Percentiles rank a stretch among this genome's conserved stretches.
phyloP scores from a whole-genome alignment of 495 filamentous ascomycete genomes.

The Penicillium samsonianum region DNA sequence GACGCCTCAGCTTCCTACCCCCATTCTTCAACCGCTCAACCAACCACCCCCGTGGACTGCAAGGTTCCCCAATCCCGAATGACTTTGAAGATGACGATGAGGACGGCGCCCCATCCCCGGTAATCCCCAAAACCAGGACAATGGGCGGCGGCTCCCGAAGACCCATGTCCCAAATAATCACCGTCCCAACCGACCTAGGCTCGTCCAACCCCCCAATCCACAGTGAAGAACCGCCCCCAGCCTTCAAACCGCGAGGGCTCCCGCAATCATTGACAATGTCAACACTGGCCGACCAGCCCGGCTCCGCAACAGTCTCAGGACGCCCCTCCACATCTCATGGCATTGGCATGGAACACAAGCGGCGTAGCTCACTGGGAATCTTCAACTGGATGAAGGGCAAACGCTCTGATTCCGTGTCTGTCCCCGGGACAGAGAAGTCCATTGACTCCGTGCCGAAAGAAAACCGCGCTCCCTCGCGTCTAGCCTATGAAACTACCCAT shows the following conservation, averaged over 20 bases:
- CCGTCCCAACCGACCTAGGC: constrained; percentile 17
- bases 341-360: constrained; percentile 37
- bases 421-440: constrained; percentile 23
- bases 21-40: constrained; percentile 38
- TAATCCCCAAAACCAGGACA: constrained; percentile 37
- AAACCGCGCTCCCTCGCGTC: constrained; percentile 15
- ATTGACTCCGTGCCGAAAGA: constrained; percentile 17
- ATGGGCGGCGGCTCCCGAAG: constrained; percentile 15
- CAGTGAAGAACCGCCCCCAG: constrained; percentile 11
- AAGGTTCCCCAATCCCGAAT: constrained; percentile 28
- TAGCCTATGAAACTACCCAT: constrained; percentile 13
- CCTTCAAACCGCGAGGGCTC: constrained; percentile 13
- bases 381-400: constrained; percentile 50
- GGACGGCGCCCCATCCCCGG: constrained; percentile 40
- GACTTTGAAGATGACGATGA: constrained; percentile 31
- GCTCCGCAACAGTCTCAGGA: constrained; percentile 23
- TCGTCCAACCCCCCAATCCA: constrained; percentile 10
- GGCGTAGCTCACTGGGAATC: constrained; percentile 44
- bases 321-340: constrained; percentile 36
- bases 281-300: constrained; percentile 1
- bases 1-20: constrained; percentile 40
- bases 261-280: constrained; percentile 36
- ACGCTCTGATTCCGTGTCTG: constrained; percentile 21
- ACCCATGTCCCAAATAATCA: constrained; percentile 27
- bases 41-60: constrained; percentile 25